phyloP scores from a whole-genome alignment of 345 rosid genomes.

The Salix koriyanagi region DNA sequence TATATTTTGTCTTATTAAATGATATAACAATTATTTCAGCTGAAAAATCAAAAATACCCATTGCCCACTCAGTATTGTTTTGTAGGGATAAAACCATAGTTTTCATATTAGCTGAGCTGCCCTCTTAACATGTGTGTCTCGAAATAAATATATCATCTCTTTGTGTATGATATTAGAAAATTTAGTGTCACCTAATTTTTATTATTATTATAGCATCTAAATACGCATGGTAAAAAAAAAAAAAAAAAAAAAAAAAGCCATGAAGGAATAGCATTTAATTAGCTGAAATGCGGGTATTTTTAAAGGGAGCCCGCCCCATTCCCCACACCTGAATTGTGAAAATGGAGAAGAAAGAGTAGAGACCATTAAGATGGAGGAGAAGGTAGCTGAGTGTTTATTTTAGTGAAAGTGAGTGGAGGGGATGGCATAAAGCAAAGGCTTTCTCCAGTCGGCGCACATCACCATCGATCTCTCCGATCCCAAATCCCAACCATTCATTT shows the following conservation, averaged over 20 bases:
- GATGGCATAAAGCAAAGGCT: conserved; percentile 16
- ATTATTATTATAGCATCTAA: too few species aligned
- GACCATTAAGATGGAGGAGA: conserved; percentile 26
- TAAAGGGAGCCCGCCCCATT: conserved; percentile 7
- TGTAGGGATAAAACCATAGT: too few species aligned
- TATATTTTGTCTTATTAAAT: too few species aligned
- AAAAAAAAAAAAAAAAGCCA: too few species aligned
- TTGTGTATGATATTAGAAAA: too few species aligned
- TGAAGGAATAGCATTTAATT: too few species aligned
- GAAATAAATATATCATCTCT: too few species aligned
- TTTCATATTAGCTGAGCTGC: neutral
- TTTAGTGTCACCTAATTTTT: neutral
- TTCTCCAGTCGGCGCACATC: conserved; percentile 16
- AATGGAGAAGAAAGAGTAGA: conserved; percentile 25
- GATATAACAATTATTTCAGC: too few species aligned
- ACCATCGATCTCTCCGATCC: neutral
- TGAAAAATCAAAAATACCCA: too few species aligned
- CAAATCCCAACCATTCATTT: neutral
- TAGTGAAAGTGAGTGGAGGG: conserved; percentile 36
- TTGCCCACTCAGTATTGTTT: too few species aligned
- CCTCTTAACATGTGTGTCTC: neutral
- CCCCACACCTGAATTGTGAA: conserved; percentile 31
- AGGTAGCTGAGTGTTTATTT: conserved; percentile 26
- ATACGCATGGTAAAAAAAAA: neutral
- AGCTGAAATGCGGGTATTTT: neutral